A percentile compares a stretch with the other conserved stretches of the same genome.
phyloP scores from a whole-genome alignment of 2,329 filamentous ascomycete genomes.

The Ophiostoma piceae region DNA sequence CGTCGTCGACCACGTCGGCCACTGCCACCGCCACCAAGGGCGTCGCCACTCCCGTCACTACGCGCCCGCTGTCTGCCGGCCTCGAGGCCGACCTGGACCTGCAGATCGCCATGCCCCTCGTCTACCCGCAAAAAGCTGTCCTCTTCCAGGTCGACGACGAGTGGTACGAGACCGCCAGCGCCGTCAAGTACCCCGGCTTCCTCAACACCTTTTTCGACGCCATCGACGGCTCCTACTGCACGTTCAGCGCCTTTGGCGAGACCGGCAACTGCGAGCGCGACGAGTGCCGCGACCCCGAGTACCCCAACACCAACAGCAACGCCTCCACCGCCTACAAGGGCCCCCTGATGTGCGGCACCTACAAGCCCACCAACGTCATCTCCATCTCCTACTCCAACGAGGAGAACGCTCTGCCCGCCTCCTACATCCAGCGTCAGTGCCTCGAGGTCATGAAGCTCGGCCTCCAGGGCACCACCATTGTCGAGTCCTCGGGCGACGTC shows the following conservation, averaged over 20 bases:
- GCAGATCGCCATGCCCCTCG: conserved; percentile 44
- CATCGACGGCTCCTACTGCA: conserved; percentile 48
- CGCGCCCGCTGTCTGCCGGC: conserved; percentile 27
- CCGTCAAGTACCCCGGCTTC: conserved; percentile 28
- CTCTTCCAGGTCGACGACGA: conserved; percentile 33
- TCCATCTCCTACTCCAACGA: conserved; percentile 53
- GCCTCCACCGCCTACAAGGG: conserved; percentile 45
- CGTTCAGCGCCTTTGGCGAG: conserved; percentile 43
- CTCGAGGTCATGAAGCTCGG: conserved; percentile 50
- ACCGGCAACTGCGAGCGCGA: conserved; percentile 39
- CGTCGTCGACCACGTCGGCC: conserved; percentile 40
- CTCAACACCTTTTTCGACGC: conserved; percentile 43
- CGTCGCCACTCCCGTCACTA: conserved; percentile 32
- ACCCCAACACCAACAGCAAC: conserved; percentile 40
- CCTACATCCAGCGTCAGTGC: conserved; percentile 50
- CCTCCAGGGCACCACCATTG: conserved; percentile 44
- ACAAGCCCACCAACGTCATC: conserved; percentile 51
- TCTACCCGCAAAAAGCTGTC: conserved; percentile 46
- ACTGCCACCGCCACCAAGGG: conserved; percentile 29
- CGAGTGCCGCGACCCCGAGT: conserved; percentile 43
- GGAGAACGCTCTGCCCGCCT: conserved; percentile 48
- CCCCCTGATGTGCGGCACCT: conserved; percentile 34
- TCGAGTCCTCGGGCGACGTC: conserved; percentile 46
- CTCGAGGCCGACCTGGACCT: conserved; percentile 46
- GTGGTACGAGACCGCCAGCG: conserved; percentile 28